A percentile compares a stretch with the other conserved stretches of the same genome.
Evolutionary conservation across 345 rosid species (phyloP).

Genomic region (Citrus australasica): DNA sequence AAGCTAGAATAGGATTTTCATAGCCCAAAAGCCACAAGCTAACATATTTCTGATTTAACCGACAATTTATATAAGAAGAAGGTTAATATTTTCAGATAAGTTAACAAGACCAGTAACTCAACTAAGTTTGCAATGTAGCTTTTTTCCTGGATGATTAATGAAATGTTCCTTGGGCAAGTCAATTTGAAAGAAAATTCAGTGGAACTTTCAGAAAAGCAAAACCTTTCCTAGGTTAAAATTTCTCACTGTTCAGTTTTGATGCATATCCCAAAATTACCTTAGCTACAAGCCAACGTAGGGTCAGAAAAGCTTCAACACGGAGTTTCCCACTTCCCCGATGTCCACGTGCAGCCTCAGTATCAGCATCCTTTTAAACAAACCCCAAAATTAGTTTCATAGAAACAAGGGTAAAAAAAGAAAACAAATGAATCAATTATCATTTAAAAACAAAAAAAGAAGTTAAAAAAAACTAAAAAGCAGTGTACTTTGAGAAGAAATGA

Average conservation of each 20-base stretch:
- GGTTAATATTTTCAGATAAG: not conserved
- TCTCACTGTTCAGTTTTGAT: not conserved
- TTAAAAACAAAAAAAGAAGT: not conserved
- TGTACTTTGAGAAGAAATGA: slow-evolving; percentile 85
- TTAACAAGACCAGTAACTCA: too few relatives aligned
- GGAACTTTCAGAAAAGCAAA: not conserved
- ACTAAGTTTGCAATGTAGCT: too few relatives aligned
- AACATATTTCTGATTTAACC: not conserved
- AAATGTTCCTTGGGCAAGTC: not conserved
- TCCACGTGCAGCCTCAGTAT: slow-evolving; percentile 74
- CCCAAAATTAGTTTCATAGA: slow-evolving; percentile 15
- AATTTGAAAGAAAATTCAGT: not conserved
- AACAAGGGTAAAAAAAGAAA: not conserved
- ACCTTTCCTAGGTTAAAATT: not conserved
- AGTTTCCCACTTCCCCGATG: slow-evolving; percentile 79
- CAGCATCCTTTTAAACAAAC: slow-evolving; percentile 67
- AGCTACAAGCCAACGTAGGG: slow-evolving; percentile 77
- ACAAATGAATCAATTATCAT: slow-evolving; percentile 6
- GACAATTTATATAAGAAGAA: not conserved
- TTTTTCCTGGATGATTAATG: too few relatives aligned
- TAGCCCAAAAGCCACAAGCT: not conserved
- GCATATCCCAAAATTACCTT: slow-evolving; percentile 49
- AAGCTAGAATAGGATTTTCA: not conserved
- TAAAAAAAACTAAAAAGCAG: not conserved
- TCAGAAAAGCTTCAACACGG: slow-evolving; percentile 71